Percentiles rank a stretch among this genome's conserved stretches.
Evolutionary conservation across 495 filamentous ascomycete genomes (phyloP).

Genomic region (Tuber magnatum): DNA sequence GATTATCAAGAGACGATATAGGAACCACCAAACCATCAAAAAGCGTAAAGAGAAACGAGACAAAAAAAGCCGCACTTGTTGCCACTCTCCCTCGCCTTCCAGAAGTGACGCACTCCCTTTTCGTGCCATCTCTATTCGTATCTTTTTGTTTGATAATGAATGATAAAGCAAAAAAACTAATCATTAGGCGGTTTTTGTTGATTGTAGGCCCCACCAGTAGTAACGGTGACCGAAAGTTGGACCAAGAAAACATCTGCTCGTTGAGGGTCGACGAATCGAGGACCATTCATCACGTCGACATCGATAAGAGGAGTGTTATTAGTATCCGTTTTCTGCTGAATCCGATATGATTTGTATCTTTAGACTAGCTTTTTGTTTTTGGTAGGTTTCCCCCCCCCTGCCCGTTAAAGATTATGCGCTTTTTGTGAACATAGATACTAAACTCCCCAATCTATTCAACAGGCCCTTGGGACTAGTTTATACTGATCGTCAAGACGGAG

Average conservation of each 20-base stretch:
- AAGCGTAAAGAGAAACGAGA: slow-evolving; percentile 38
- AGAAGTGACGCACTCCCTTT: slow-evolving; percentile 6
- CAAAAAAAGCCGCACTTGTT: slow-evolving; percentile 2
- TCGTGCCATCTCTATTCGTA: slow-evolving; percentile 32
- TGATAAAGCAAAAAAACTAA: slow-evolving; percentile 17
- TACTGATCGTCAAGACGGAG: slow-evolving; percentile 2
- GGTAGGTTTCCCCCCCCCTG: slow-evolving; percentile 20
- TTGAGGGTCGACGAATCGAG: slow-evolving; percentile 24
- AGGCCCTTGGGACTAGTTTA: slow-evolving; percentile 20
- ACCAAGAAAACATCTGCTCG: slow-evolving; percentile 29
- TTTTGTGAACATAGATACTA: slow-evolving; percentile 24
- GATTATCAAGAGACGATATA: slow-evolving; percentile 36
- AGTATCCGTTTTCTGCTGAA: slow-evolving; percentile 34
- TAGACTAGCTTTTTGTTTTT: slow-evolving; percentile 21
- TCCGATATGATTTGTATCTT: slow-evolving; percentile 33
- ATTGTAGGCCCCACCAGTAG: slow-evolving; percentile 21
- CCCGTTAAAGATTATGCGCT: slow-evolving; percentile 24
- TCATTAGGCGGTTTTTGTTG: slow-evolving; percentile 6
- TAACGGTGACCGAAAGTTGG: slow-evolving; percentile 29
- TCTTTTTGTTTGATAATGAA: slow-evolving; percentile 15
- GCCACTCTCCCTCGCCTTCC: background rate
- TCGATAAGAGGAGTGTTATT: slow-evolving; percentile 29
- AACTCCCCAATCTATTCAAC: slow-evolving; percentile 20
- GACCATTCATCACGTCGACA: slow-evolving; percentile 20
- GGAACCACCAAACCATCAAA: slow-evolving; percentile 36